Conservation (phyloP, 768 basidiomycete species). For the Phanerochaete sordida region DNA sequence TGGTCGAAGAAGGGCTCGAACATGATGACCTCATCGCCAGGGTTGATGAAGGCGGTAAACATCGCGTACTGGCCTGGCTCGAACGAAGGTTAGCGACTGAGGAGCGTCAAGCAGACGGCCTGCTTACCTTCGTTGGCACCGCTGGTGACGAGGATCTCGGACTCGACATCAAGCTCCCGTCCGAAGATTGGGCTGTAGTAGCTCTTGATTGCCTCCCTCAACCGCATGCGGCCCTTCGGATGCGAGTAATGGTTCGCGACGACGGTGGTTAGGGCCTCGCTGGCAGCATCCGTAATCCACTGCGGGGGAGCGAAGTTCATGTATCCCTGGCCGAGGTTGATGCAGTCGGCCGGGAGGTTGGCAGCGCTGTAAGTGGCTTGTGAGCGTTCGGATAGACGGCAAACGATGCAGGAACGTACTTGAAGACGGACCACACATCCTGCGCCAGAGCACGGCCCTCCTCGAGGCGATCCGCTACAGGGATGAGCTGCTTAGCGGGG, state of each 20-base stretch:
- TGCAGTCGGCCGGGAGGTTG: slow-evolving; percentile 86
- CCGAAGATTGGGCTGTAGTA: slow-evolving; percentile 69
- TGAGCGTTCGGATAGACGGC: not conserved
- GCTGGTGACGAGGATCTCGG: slow-evolving; percentile 91
- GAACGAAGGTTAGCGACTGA: not conserved
- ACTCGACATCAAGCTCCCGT: slow-evolving; percentile 75
- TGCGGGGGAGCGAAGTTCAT: slow-evolving; percentile 89
- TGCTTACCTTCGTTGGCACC: slow-evolving; percentile 91
- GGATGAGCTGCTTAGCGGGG: slow-evolving; percentile 40
- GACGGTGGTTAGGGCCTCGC: slow-evolving; percentile 59
- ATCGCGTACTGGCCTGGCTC: slow-evolving; percentile 86
- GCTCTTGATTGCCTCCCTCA: slow-evolving; percentile 82
- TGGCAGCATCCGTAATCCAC: slow-evolving; percentile 75
- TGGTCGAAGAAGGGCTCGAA: slow-evolving; percentile 99
- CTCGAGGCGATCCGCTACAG: slow-evolving; percentile 67
- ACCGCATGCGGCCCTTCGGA: slow-evolving; percentile 81
- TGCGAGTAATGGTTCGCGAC: slow-evolving; percentile 86
- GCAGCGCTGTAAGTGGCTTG: slow-evolving; percentile 50
- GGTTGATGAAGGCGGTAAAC: slow-evolving; percentile 86
- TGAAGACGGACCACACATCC: slow-evolving; percentile 93
- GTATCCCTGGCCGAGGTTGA: slow-evolving; percentile 90
- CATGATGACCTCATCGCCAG: slow-evolving; percentile 96
- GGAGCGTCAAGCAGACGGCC: not conserved
- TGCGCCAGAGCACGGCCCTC: slow-evolving; percentile 75
- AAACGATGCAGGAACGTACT: slow-evolving; percentile 40